Evolutionary conservation across 2,329 filamentous ascomycete genomes (phyloP).

Genomic region (Botrytis deweyae): DNA sequence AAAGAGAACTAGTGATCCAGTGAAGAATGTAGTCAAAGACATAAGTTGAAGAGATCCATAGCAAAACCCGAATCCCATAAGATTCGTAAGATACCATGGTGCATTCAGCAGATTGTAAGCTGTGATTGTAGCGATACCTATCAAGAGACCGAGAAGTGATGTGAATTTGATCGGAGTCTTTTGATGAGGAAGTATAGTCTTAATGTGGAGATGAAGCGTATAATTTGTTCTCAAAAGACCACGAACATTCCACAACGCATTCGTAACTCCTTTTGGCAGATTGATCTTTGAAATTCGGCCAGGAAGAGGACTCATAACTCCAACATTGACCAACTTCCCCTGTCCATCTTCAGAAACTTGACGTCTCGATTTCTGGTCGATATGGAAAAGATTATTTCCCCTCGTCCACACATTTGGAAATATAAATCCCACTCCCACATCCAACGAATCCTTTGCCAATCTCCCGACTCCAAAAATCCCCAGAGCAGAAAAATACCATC

Average conservation of each 20-base stretch:
- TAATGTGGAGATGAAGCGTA: constrained; percentile 41
- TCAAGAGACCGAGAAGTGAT: constrained; percentile 34
- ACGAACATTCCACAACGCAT: constrained; percentile 51
- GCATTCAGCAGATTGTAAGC: constrained; percentile 36
- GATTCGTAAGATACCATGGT: constrained; percentile 64
- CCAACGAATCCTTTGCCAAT: constrained; percentile 69
- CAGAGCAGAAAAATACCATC: constrained; percentile 78
- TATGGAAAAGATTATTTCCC: constrained; percentile 50
- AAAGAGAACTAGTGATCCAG: constrained; percentile 72
- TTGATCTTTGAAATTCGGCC: constrained; percentile 41
- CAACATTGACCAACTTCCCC: background rate
- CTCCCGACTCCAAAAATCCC: constrained; percentile 75
- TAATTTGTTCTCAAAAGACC: constrained; percentile 52
- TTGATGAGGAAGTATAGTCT: constrained; percentile 30
- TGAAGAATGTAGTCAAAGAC: constrained; percentile 84
- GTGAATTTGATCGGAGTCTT: constrained; percentile 30
- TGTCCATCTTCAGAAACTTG: constrained; percentile 29
- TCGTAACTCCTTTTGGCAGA: constrained; percentile 34
- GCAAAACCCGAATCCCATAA: constrained; percentile 83
- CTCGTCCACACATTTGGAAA: constrained; percentile 71
- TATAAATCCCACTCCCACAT: constrained; percentile 62
- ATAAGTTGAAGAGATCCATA: constrained; percentile 80
- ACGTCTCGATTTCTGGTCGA: constrained; percentile 40
- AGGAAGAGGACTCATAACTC: constrained; percentile 43
- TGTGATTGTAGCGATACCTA: constrained; percentile 33